Evolutionary conservation across 371 early-diverging fungal species (phyloP).

Genomic region (Mortierella polycephala): DNA sequence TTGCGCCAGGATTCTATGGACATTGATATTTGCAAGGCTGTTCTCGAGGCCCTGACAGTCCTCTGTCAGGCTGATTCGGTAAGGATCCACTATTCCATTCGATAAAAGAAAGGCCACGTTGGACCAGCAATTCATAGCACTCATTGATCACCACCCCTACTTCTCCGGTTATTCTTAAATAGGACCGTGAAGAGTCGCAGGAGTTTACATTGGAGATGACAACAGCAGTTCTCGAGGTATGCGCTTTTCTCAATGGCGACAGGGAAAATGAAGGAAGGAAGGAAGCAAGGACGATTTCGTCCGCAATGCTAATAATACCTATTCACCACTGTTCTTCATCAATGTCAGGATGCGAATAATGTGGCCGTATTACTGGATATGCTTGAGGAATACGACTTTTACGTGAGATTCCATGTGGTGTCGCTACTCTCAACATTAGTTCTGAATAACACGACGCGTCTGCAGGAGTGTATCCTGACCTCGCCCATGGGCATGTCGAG

Average conservation of each 20-base stretch:
- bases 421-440: conserved; percentile 84
- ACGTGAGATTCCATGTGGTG: conserved; percentile 90
- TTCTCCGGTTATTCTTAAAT: neutral
- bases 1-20: conserved; percentile 84
- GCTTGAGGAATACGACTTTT: conserved; percentile 91
- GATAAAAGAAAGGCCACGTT: too few relatives aligned
- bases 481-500: conserved; percentile 92
- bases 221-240: conserved; percentile 30
- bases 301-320: neutral
- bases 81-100: neutral
- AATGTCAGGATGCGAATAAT: conserved; percentile 73
- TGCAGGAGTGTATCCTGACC: conserved; percentile 89
- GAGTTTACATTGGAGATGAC: conserved; percentile 51
- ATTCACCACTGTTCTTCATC: neutral
- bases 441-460: conserved; percentile 67
- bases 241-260: neutral
- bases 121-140: neutral
- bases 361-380: conserved; percentile 85
- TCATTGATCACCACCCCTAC: neutral
- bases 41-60: conserved; percentile 85
- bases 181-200: conserved; percentile 51
- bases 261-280: neutral
- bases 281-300: too few relatives aligned
- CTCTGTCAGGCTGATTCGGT: conserved; percentile 73
- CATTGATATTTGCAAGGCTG: conserved; percentile 83